Percentiles rank a stretch among this genome's conserved stretches.
These are phyloP conservation scores for Solanum bulbocastanum DNA, from an alignment of 257 asterid species.

Conservation along the genomic window DNA sequence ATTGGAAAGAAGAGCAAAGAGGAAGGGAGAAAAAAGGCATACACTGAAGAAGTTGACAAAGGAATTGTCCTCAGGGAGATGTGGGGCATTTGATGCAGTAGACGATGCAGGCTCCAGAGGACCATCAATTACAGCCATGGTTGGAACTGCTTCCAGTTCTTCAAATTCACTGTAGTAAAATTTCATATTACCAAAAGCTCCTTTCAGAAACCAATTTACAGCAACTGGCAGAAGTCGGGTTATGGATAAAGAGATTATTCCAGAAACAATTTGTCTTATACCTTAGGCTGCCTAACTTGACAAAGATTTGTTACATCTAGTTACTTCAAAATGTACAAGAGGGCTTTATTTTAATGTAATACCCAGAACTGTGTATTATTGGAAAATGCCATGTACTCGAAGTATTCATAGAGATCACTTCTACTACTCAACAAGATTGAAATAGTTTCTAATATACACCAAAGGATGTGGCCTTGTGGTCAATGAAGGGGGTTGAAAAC, in stretches of 20 bases:
- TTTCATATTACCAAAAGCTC: background rate
- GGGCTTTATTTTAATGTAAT: background rate
- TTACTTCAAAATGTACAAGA: background rate
- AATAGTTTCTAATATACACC: background rate
- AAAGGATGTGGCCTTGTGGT: background rate
- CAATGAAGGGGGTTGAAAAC: background rate
- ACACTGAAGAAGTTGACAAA: constrained; percentile 86
- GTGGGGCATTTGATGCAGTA: constrained; percentile 31
- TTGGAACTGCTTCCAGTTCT: constrained; percentile 93
- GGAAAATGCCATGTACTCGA: background rate
- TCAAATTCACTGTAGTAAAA: constrained; percentile 60
- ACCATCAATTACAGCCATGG: constrained; percentile 78
- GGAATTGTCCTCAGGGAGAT: constrained; percentile 66
- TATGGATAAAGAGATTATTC: background rate
- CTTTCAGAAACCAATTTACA: background rate
- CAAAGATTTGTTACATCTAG: background rate
- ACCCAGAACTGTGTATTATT: background rate
- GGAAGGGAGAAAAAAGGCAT: constrained; percentile 11
- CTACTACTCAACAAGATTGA: background rate
- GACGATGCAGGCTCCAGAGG: constrained; percentile 73
- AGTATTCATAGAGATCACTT: background rate
- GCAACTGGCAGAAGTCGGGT: background rate
- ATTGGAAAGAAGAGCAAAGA: background rate
- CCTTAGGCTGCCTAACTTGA: background rate
- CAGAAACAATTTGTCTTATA: background rate